Evolutionary conservation across 129 eudicot species (phyloP), one percentile per base, ranked within the genome.

Genomic region (Scalesia atractyloides): DNA sequence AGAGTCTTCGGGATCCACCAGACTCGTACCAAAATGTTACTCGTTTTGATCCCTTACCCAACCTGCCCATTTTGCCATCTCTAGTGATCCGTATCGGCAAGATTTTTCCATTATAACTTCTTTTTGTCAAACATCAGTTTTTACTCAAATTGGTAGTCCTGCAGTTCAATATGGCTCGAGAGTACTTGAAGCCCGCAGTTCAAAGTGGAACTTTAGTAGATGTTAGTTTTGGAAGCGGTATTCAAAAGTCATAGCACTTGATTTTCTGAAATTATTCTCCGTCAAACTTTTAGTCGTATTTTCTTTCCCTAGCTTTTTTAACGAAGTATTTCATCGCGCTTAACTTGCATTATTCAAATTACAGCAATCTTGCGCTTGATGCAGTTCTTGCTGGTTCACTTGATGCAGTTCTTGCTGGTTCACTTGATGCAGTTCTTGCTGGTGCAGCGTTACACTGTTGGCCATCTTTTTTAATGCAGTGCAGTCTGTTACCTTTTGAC

Each of bases 181-280:
- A 95, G 74, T 95, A 86, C 83, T 88, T 90, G 60, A 84, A 88
- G 75, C 82, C 89, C 30, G 87, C 86, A 22, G 93, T n/a, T n/a
- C n/a, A 84, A 81, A 97, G 97, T 69, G 99, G 99, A 63, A 73
- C 83, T 71, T 85, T 95, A 50, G 88, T 84, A 52, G 99, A 90
- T 83, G 91, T 88, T 76, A 95, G 99, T 72, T 95, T 97, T 51
- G 99, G 97, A 50, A 95, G 97, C 58, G 97, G 99, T 44, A 88
- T 76, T 88, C 99, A 46, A 86, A 77, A 75, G 97, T 90, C 15
- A 47, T 95, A 43, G 99, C 97, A 14, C 94, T 95, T 66, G 99
- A 95, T 73, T 95, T 90, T 88, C 99, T 26, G 91, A 95, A 88
- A 90, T 83, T 74, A 90, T 95, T 96, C 97, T 95, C 69, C 94